Base-by-base conservation (phyloP, 352 stramenopile species). In the Globisporangium radiosum region DNA sequence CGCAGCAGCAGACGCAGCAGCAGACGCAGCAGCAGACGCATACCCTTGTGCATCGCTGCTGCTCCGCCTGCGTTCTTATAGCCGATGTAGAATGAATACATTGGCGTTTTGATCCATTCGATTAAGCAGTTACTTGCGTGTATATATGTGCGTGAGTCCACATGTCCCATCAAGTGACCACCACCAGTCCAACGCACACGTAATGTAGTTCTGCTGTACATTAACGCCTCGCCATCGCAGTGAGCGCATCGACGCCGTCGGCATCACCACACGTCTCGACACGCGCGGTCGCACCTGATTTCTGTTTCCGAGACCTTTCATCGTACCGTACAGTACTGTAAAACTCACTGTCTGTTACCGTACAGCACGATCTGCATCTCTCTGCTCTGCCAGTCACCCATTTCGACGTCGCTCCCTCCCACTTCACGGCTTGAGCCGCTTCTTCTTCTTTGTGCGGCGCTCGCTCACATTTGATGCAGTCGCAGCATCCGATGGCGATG, bases 51-150 rank as follows among this genome's bases (percentile, higher is more conserved):
- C 25, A 25, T 25, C 25, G 25, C 25, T 25, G 25, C 25, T 25
- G 25, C 25, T 25, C 25, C 25, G 25, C 25, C 25, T 25, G 25
- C 25, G 25, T 25, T 25, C 25, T 25, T 25, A 25, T 61, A 19
- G 51, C 17, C 56, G 38, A 39, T 47, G 62, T 67, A 67, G 62
- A 67, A 67, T 63, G 62, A 67, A 67, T 67, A 67, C 62, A 59
- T n/a, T 15, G 51, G 56, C 54, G 43, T 67, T 67, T 67, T 54
- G 25, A 25, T 25, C 25, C 25, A 25, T 25, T 25, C 25, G 25
- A 25, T 25, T 25, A 2, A 25, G 25, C 25, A 25, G 25, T 2
- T 25, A 25, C 25, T 25, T 25, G 25, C 25, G 2, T 25, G 25
- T 2, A 25, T 25, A 1, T 25, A 25, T 25, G 25, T 25, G 25